Conservation (phyloP, 495 filamentous ascomycete genomes). For the Gamarada debralockiae region DNA sequence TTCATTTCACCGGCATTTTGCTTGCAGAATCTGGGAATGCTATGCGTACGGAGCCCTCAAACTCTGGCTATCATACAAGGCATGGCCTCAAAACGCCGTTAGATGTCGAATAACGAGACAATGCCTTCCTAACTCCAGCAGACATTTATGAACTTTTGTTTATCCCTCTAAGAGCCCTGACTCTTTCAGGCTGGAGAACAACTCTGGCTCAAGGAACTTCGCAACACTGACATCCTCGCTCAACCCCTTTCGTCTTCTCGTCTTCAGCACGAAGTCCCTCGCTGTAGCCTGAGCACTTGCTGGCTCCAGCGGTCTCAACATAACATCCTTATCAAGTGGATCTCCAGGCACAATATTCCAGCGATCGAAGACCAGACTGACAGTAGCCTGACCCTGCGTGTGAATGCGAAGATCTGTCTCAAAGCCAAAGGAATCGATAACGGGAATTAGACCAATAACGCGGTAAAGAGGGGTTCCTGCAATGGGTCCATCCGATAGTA, state of each 20-base stretch:
- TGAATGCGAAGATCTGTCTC: slow-evolving; percentile 96
- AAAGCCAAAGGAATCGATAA: slow-evolving; percentile 96
- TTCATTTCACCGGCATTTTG: no score
- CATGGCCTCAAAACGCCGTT: neutral
- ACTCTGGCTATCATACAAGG: neutral
- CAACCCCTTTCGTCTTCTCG: slow-evolving; percentile 84
- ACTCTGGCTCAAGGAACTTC: slow-evolving; percentile 92
- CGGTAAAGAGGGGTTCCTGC: slow-evolving; percentile 94
- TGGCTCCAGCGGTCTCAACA: slow-evolving; percentile 79
- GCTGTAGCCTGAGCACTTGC: slow-evolving; percentile 83
- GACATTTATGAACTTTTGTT: slow-evolving; percentile 15
- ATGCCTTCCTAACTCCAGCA: slow-evolving; percentile 16
- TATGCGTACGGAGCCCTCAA: no score
- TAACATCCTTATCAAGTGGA: slow-evolving; percentile 82
- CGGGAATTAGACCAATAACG: slow-evolving; percentile 85
- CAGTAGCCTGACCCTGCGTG: slow-evolving; percentile 86
- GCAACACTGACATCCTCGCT: slow-evolving; percentile 93
- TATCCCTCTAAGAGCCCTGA: slow-evolving; percentile 79
- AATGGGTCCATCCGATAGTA: slow-evolving; percentile 87
- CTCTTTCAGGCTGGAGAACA: slow-evolving; percentile 84
- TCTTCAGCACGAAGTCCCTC: slow-evolving; percentile 95
- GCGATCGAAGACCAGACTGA: slow-evolving; percentile 90
- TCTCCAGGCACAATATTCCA: slow-evolving; percentile 96
- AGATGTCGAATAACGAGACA: neutral
- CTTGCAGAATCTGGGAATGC: no score